Evolutionary conservation across 148 eudicot genomes (phyloP), one percentile per base, ranked within the genome.

Genomic region (Cornus controversa): DNA sequence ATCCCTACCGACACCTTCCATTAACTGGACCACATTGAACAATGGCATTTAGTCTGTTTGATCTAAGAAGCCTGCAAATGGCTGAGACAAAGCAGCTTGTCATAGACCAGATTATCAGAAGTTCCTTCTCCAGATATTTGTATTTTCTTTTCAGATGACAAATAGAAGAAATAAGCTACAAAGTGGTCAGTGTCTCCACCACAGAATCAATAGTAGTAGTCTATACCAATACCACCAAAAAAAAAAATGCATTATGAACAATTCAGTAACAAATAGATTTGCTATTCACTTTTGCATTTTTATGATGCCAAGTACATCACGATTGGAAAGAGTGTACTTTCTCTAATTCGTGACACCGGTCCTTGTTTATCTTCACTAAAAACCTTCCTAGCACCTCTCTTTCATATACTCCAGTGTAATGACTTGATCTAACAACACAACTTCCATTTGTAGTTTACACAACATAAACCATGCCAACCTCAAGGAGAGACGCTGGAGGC

Each of bases 381-480:
- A 40, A 31, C 34, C 45, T 6, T 40, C 45, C 45, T 16, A 50
- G 18, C 57, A 50, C 20, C 13, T 16, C 57, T 50, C 18, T 50
- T 50, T 50, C 57, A 50, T 13, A 50, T 50, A 13, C 57, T 1
- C 14, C 1, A 40, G n/a, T 40, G 6, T 40, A 40, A 7, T 50
- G 57, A 50, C 18, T 2, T 50, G 20, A 50, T 13, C 57, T 11
- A 50, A 50, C 57, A 50, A 7, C 57, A 16, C 18, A 2, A 50
- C 18, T 50, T 50, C 13, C 79, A 50, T 47, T 47, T 50, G 15
- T 20, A 36, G 72, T n/a, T 79, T 77, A 93, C 31, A 94, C 93
- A 77, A 94, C 88, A 78, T 94, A 94, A 69, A 94, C 98, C 98
- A 94, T 90, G 72, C 98, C 98, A 25, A 94, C 98, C 86, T 94